These are phyloP conservation scores for Euphrasia arctica DNA, from an alignment of 305 asterid genomes.

Conservation along the genomic window DNA sequence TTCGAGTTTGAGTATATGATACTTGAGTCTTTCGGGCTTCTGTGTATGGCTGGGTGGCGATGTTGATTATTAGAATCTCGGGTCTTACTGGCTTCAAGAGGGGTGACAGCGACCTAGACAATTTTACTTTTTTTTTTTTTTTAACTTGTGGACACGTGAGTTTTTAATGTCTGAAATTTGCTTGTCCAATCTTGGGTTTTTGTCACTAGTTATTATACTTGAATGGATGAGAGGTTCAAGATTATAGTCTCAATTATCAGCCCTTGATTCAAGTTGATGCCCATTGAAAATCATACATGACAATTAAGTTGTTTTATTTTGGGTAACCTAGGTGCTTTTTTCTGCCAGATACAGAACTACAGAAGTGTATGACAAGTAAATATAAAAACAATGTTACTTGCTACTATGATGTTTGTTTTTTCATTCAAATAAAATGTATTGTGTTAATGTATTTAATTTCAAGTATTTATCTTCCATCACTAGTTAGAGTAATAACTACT, in stretches of 20 bases:
- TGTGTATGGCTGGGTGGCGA: background rate
- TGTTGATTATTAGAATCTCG: background rate
- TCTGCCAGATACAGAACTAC: too few relatives aligned
- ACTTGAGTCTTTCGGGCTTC: background rate
- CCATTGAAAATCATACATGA: too few relatives aligned
- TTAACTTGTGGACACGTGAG: background rate
- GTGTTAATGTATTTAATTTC: too few relatives aligned
- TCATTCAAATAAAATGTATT: too few relatives aligned
- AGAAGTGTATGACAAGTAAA: too few relatives aligned
- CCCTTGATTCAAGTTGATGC: background rate
- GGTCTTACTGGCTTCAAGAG: background rate
- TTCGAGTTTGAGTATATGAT: constrained; percentile 2
- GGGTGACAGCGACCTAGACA: constrained; percentile 18
- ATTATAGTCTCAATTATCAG: background rate
- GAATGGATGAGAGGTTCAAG: constrained; percentile 12
- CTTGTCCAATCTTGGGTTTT: constrained; percentile 9
- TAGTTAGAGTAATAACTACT: too few relatives aligned
- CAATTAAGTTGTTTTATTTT: too few relatives aligned
- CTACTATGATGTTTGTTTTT: too few relatives aligned
- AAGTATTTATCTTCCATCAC: too few relatives aligned
- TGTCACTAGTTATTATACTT: constrained; percentile 9
- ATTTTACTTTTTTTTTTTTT: background rate
- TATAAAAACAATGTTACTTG: too few relatives aligned
- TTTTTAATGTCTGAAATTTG: constrained; percentile 21
- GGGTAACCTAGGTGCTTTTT: too few relatives aligned